Evolutionary conservation across 805 yeast genomes (phyloP).

Genomic region (Sungouiella thailandica): DNA sequence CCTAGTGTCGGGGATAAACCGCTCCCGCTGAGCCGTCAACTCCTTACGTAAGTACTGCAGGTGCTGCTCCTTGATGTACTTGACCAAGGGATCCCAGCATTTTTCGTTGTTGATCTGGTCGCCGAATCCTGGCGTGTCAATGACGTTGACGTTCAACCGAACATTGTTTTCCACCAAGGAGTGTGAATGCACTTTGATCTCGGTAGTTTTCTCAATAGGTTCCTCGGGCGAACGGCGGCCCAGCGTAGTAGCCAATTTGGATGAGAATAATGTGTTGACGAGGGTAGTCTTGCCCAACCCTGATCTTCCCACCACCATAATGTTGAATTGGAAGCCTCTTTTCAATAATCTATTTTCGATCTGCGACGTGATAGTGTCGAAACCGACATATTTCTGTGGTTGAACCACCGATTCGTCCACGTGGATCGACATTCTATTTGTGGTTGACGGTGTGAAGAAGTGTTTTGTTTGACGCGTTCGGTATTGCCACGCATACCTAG

Average conservation of each 20-base stretch:
- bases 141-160: constrained; percentile 75
- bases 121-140: constrained; percentile 98
- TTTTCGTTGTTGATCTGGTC: constrained; percentile 93
- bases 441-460: neutral
- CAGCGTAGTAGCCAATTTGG: constrained; percentile 66
- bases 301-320: constrained; percentile 87
- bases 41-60: constrained; percentile 87
- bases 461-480: constrained; percentile 5
- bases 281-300: constrained; percentile 94
- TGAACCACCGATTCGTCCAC: constrained; percentile 24
- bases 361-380: constrained; percentile 93
- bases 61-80: constrained; percentile 93
- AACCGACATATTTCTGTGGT: constrained; percentile 86
- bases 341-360: constrained; percentile 88
- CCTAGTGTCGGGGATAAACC: constrained; percentile 75
- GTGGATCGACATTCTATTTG: constrained; percentile 13
- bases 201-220: constrained; percentile 82
- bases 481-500: constrained; percentile 1
- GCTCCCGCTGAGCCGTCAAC: constrained; percentile 90
- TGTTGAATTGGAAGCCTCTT: constrained; percentile 89
- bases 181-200: constrained; percentile 68
- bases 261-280: constrained; percentile 83
- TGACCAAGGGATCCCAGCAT: constrained; percentile 95
- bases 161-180: constrained; percentile 82
- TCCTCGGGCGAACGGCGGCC: constrained; percentile 67